phyloP scores from a whole-genome alignment of 2,329 filamentous ascomycete genomes.

The Phoma herbarum region DNA sequence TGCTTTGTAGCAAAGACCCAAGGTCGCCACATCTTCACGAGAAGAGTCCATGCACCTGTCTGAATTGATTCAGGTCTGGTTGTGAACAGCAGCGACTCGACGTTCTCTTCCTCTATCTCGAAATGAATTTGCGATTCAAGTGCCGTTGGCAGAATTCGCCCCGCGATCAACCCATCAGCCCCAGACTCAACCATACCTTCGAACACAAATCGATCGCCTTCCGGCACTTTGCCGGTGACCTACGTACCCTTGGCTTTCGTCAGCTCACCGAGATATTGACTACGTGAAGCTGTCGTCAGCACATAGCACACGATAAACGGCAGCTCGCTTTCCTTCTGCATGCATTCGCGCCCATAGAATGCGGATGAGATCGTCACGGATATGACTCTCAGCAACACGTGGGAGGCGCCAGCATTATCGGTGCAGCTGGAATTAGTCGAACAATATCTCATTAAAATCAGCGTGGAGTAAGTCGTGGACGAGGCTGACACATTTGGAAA shows the following conservation, averaged over 20 bases:
- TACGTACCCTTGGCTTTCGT: conserved; percentile 3
- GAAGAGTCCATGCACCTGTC: too few species aligned
- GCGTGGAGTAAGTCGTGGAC: conserved; percentile 49
- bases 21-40: too few species aligned
- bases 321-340: conserved; percentile 53
- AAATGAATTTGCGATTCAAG: neutral
- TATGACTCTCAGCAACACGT: conserved; percentile 41
- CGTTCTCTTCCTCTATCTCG: neutral
- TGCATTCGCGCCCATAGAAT: conserved; percentile 49
- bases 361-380: conserved; percentile 42
- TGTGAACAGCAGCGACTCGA: too few species aligned
- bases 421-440: conserved; percentile 56
- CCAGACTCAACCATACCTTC: neutral
- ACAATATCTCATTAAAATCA: conserved; percentile 51
- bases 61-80: too few species aligned
- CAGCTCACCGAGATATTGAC: conserved; percentile 6
- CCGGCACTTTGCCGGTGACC: conserved; percentile 7
- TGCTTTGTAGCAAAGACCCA: neutral
- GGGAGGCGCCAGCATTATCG: conserved; percentile 54
- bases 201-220: neutral
- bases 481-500: conserved; percentile 14
- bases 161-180: conserved; percentile 6
- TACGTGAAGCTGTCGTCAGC: conserved; percentile 43
- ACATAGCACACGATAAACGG: conserved; percentile 55
- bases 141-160: neutral